Conservation (phyloP, 768 basidiomycete genomes). For the Cystofilobasidium bisporidii region DNA sequence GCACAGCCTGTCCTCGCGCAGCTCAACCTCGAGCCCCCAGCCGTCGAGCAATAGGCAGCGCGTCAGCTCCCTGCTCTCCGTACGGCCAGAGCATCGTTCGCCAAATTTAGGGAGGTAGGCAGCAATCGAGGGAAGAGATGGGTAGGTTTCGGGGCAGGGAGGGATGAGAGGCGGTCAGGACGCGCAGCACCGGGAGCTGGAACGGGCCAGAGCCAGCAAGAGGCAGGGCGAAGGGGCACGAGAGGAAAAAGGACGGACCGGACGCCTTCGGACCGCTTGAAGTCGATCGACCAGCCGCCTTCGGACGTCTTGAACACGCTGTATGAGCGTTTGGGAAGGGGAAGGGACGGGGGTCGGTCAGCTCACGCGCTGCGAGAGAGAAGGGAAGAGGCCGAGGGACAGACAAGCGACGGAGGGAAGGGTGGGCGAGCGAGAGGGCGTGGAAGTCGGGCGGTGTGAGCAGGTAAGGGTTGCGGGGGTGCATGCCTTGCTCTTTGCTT, state of each 20-base stretch:
- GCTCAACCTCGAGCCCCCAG: constrained; percentile 53
- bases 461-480: constrained; percentile 47
- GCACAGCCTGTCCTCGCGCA: constrained; percentile 68
- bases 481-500: too few relatives aligned
- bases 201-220: neutral
- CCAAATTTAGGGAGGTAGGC: too few relatives aligned
- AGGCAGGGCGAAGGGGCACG: neutral
- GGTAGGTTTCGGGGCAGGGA: neutral
- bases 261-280: constrained; percentile 60
- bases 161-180: too few relatives aligned
- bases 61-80: constrained; percentile 75
- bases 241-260: constrained; percentile 44
- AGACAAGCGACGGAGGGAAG: constrained; percentile 51
- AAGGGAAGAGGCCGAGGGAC: constrained; percentile 30
- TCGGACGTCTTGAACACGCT: constrained; percentile 35
- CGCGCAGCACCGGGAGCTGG: too few relatives aligned
- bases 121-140: neutral
- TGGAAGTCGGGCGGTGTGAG: constrained; percentile 50
- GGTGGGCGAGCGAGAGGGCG: constrained; percentile 51
- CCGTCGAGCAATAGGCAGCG: constrained; percentile 65
- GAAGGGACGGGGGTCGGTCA: neutral
- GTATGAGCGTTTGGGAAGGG: neutral
- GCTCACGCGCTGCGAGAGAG: neutral
- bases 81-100: too few relatives aligned
- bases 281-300: constrained; percentile 53